Base-by-base conservation (phyloP, 2,329 filamentous ascomycete genomes). In the Xylaria sp. region DNA sequence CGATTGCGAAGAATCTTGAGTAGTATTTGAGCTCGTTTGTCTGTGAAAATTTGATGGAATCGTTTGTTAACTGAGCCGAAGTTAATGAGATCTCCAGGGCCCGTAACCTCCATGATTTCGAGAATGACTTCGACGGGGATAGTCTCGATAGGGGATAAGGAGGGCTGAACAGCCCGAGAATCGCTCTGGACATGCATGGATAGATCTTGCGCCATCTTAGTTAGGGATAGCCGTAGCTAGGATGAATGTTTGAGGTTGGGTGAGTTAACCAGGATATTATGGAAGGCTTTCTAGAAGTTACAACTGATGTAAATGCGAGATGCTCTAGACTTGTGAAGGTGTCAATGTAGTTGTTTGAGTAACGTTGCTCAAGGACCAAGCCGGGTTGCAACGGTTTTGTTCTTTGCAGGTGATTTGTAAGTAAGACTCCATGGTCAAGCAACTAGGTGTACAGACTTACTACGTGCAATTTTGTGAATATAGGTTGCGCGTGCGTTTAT, bases 91-190 rank as follows among this genome's bases (percentile, higher is more conserved):
- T 80, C 80, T 1, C 75, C 70, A 1, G 85, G 65, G 61, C 83
- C 79, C 57, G 86, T 75, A 20, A 81, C 69, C 33, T 81, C 79
- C 70, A 84, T 84, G 27, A 86, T 81, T 22, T 84, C 81, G 11
- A 86, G 73, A 2, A 85, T 72, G 20, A 85, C 79, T 71, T 87
- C 85, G 2, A 80, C 75, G 0, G 85, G 84, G 53, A 83, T 11
- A 10, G 47, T 27, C 38, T 47, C 36, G 17, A 69, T 59, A 22
- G 56, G 39, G 2, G 49, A 53, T 42, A 17, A 20, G 0, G 27
- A 1, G 57, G 22, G 49, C 67, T 68, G 44, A 61, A 69, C 66
- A 56, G 44, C 15, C 44, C 13, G 58, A 29, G 27, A 22, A 51
- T 63, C 22, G 44, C 36, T 38, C 49, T 22, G 27, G 20, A 17